These are phyloP conservation scores for Multifurca ochricompacta DNA, from an alignment of 768 basidiomycete genomes.

Conservation along the genomic window DNA sequence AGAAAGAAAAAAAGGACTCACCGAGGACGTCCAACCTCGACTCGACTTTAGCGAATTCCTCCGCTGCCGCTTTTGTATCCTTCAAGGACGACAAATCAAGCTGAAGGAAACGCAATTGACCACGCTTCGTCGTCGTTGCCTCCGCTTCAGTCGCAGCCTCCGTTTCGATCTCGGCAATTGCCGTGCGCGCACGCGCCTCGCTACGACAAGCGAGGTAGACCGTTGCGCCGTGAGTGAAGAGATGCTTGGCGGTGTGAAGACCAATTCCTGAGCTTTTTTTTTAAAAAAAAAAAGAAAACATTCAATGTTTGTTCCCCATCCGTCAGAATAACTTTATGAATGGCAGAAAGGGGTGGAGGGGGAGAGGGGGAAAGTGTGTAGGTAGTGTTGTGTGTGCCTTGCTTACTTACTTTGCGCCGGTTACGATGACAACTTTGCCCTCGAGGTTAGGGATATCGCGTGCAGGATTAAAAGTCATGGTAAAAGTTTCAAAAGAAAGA, in stretches of 20 bases:
- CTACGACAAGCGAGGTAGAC: constrained; percentile 3
- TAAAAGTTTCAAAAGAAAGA: no score
- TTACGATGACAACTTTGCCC: neutral
- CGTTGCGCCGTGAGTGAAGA: neutral
- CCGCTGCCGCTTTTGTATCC: neutral
- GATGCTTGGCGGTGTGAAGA: neutral
- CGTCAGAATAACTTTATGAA: no score
- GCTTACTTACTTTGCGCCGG: constrained; percentile 1
- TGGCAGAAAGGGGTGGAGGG: no score
- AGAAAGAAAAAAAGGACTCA: neutral
- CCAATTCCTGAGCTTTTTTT: constrained; percentile 1
- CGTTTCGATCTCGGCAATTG: neutral
- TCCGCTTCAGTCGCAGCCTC: no score
- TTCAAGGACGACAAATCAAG: neutral
- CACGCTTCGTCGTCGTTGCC: no score
- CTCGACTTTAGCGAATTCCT: neutral
- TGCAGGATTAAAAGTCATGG: neutral
- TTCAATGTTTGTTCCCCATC: no score
- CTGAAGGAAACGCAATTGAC: neutral
- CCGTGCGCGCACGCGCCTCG: neutral
- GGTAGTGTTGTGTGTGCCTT: no score
- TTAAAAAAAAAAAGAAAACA: no score
- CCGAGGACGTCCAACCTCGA: neutral
- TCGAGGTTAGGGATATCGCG: neutral
- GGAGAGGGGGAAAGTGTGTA: no score